A percentile compares a stretch with the other conserved stretches of the same genome.
Conservation (phyloP, 73 alveolate genomes). For the Tetrahymena thermophila region DNA sequence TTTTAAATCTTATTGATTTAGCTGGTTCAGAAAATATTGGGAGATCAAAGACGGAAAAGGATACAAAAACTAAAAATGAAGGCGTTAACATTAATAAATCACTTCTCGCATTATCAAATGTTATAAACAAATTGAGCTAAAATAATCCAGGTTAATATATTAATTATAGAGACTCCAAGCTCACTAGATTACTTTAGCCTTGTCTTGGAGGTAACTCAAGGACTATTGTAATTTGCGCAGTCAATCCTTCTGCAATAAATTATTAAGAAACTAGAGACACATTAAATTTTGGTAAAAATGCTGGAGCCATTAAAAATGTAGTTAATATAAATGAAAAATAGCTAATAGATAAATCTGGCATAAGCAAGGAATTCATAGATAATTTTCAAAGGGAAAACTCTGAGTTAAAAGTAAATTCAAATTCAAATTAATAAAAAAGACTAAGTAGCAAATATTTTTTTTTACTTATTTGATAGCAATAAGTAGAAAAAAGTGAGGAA, state of each 20-base stretch:
- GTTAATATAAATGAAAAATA: constrained; percentile 36
- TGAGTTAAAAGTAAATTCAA: neutral
- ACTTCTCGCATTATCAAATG: constrained; percentile 89
- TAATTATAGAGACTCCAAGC: constrained; percentile 91
- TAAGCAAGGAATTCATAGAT: constrained; percentile 52
- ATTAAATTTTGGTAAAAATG: constrained; percentile 76
- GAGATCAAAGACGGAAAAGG: neutral
- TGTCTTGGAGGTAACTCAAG: constrained; percentile 90
- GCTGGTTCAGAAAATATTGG: neutral
- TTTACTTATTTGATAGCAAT: neutral
- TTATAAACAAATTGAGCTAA: constrained; percentile 87
- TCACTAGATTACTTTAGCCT: constrained; percentile 82
- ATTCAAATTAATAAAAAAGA: neutral
- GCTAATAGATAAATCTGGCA: constrained; percentile 33
- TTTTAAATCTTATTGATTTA: neutral
- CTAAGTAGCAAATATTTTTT: neutral
- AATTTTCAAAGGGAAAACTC: constrained; percentile 28
- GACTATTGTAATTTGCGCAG: constrained; percentile 65
- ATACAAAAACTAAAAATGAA: constrained; percentile 39
- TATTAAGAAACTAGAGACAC: constrained; percentile 76
- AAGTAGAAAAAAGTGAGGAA: neutral
- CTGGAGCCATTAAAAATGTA: constrained; percentile 70
- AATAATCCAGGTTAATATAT: constrained; percentile 56
- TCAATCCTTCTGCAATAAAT: constrained; percentile 53
- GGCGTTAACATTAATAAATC: constrained; percentile 86